These are phyloP conservation scores for Plenodomus biglobosus DNA, from an alignment of 2,329 filamentous ascomycete species.

Conservation along the genomic window DNA sequence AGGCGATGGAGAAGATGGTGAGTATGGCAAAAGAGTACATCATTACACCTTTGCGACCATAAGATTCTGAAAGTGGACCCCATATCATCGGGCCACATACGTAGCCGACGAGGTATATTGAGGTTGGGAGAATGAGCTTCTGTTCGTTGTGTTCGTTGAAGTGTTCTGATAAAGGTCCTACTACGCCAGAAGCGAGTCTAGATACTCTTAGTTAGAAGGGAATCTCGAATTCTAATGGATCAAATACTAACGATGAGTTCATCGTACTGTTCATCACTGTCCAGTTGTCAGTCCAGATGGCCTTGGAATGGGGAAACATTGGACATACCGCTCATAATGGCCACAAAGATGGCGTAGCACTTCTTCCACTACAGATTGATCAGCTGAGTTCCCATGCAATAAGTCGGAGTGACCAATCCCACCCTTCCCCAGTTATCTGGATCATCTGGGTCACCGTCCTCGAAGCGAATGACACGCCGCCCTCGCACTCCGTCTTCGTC, in stretches of 20 bases:
- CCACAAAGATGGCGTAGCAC: slow-evolving; percentile 55
- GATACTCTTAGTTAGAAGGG: slow-evolving; percentile 55
- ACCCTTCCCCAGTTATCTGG: slow-evolving; percentile 49
- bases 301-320: neutral
- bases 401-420: slow-evolving; percentile 2
- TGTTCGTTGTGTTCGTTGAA: slow-evolving; percentile 57
- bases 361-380: slow-evolving; percentile 60
- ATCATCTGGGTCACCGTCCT: slow-evolving; percentile 44
- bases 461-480: slow-evolving; percentile 43
- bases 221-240: neutral
- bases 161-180: slow-evolving; percentile 58
- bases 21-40: slow-evolving; percentile 54
- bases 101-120: slow-evolving; percentile 55
- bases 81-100: slow-evolving; percentile 49
- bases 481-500: slow-evolving; percentile 3
- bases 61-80: slow-evolving; percentile 49
- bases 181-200: slow-evolving; percentile 54
- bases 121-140: slow-evolving; percentile 52
- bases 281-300: slow-evolving; percentile 1
- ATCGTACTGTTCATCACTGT: slow-evolving; percentile 65
- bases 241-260: slow-evolving; percentile 54
- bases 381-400: neutral
- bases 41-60: slow-evolving; percentile 52
- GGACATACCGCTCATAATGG: slow-evolving; percentile 56
- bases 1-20: slow-evolving; percentile 50